Conservation (phyloP, 1,284 basidiomycete genomes). For the Rhizoctonia solani region DNA sequence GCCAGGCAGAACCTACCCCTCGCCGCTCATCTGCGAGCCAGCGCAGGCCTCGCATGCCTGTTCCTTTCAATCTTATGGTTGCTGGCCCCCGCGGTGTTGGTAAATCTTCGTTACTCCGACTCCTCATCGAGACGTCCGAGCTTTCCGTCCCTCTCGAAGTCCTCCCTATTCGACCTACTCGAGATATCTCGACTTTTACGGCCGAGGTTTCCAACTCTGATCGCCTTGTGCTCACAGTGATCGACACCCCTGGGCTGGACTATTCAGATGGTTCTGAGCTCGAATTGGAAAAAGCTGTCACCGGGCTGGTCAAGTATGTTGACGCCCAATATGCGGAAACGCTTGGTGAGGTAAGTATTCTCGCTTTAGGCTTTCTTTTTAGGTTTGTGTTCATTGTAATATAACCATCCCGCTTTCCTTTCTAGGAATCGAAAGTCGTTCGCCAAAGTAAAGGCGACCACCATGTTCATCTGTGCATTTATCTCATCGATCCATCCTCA, state of each 20-base stretch:
- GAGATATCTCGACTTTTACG: slow-evolving; percentile 63
- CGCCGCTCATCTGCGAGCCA: slow-evolving; percentile 51
- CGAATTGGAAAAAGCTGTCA: slow-evolving; percentile 74
- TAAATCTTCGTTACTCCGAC: slow-evolving; percentile 74
- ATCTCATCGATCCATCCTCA: slow-evolving; percentile 77
- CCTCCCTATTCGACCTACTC: slow-evolving; percentile 67
- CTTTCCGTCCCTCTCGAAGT: slow-evolving; percentile 30
- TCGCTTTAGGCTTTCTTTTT: neutral
- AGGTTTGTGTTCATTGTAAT: slow-evolving; percentile 3
- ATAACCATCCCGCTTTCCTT: neutral
- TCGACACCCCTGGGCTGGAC: slow-evolving; percentile 81
- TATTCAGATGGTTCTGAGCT: slow-evolving; percentile 71
- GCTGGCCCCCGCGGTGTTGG: slow-evolving; percentile 77
- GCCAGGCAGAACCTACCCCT: slow-evolving; percentile 46
- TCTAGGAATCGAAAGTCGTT: slow-evolving; percentile 79
- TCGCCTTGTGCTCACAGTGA: slow-evolving; percentile 70
- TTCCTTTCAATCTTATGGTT: slow-evolving; percentile 84
- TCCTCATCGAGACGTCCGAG: slow-evolving; percentile 37
- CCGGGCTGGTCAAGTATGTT: slow-evolving; percentile 68
- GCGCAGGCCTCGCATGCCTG: slow-evolving; percentile 63
- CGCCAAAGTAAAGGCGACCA: slow-evolving; percentile 82
- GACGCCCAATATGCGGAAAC: slow-evolving; percentile 79
- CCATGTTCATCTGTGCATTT: slow-evolving; percentile 82
- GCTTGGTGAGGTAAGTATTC: slow-evolving; percentile 69
- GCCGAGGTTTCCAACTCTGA: slow-evolving; percentile 72